Conservation (phyloP, 176 grass and related monocot genomes). For the Carex scoparia region DNA sequence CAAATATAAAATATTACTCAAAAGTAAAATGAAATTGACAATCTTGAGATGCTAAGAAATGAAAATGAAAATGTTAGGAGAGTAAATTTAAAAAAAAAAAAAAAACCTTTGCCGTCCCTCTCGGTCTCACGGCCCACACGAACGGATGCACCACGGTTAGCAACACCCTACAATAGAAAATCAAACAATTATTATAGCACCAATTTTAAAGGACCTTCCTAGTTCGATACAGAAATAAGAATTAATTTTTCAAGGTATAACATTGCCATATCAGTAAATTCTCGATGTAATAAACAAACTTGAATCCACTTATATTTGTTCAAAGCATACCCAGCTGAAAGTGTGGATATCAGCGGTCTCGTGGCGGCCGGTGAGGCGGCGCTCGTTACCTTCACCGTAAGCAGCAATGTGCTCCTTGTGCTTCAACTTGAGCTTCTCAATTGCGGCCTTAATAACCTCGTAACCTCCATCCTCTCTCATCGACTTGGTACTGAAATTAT, state of each 20-base stretch:
- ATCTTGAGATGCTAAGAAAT: neutral
- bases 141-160: slow-evolving; percentile 87
- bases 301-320: neutral
- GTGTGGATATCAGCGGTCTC: slow-evolving; percentile 97
- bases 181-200: neutral
- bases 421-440: slow-evolving; percentile 65
- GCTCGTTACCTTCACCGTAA: slow-evolving; percentile 92
- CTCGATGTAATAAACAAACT: neutral
- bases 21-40: neutral
- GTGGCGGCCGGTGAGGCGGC: slow-evolving; percentile 84
- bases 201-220: neutral
- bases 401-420: slow-evolving; percentile 90
- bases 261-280: neutral
- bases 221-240: neutral
- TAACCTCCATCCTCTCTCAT: slow-evolving; percentile 90
- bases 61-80: neutral
- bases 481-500: slow-evolving; percentile 69
- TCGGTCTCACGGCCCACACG: slow-evolving; percentile 91
- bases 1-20: neutral
- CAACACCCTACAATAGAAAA: slow-evolving; percentile 54
- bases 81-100: neutral
- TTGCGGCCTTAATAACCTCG: slow-evolving; percentile 69
- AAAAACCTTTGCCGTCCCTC: slow-evolving; percentile 78
- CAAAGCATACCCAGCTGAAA: slow-evolving; percentile 70
- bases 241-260: neutral